Evolutionary conservation across 2,329 filamentous ascomycete genomes (phyloP), one percentile per base, ranked within the genome.

Genomic region (Calonectria leucothoes): DNA sequence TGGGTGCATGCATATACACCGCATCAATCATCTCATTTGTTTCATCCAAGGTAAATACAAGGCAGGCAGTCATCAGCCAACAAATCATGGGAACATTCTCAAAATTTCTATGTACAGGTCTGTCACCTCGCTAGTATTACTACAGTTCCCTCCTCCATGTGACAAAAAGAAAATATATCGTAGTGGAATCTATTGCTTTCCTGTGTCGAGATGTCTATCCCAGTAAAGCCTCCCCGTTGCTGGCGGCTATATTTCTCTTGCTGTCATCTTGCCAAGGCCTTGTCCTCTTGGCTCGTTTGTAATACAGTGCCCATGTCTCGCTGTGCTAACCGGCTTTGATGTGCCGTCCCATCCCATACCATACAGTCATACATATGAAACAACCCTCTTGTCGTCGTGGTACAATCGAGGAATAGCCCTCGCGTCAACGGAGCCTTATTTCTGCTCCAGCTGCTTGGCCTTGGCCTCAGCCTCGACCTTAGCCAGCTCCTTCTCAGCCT

Each of bases 401-500:
- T 79, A 80, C 78, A 80, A 73, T 61, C 69, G 74, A 73, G 71
- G 49, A 25, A 23, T 4, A 61, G 73, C 73, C 70, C 48, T 57
- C 55, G 73, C 59, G 25, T n/a, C 20, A 27, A 27, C 31, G 25
- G 39, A 61, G 48, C 61, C 69, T 71, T 70, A 76, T 65, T 78
- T 77, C 70, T 77, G 78, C 78, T 90, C 80, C 83, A 75, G 84
- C 73, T 84, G 81, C 66, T 83, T 80, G 64, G 77, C 75, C 57
- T 82, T 80, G 71, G 74, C 71, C 78, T 82, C 74, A 55, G 72
- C 72, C 76, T 81, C 77, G 12, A 76, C 82, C 71, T 80, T 79
- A 65, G 74, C 75, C 74, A 83, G 75, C 63, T 93, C 91, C 66
- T 85, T 82, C 83, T 92, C 89, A 1, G 90, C 89, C 64, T 89